Evolutionary conservation across 768 basidiomycete genomes (phyloP).

Genomic region (Phaeotremella skinneri): DNA sequence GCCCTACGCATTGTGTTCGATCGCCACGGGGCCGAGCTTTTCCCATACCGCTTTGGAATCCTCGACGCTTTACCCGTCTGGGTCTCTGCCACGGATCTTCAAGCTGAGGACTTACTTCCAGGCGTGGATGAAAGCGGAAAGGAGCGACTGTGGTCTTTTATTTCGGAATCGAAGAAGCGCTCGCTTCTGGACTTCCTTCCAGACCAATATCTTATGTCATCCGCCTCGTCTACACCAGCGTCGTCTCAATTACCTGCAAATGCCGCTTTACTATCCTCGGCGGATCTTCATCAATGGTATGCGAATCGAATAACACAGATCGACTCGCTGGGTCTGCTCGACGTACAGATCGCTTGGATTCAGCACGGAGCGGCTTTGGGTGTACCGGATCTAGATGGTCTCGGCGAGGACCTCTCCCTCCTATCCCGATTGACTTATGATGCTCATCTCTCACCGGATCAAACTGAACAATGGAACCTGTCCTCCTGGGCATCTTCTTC

Average conservation of each 20-base stretch:
- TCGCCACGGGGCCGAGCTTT: slow-evolving; percentile 62
- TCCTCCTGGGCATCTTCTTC: slow-evolving; percentile 68
- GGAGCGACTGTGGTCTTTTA: slow-evolving; percentile 6
- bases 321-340: slow-evolving; percentile 71
- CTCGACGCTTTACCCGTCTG: slow-evolving; percentile 74
- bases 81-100: slow-evolving; percentile 58
- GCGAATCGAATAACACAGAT: slow-evolving; percentile 62
- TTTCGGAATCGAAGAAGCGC: not conserved
- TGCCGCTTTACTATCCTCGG: slow-evolving; percentile 51
- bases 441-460: slow-evolving; percentile 38
- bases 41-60: slow-evolving; percentile 68
- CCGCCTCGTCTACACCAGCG: not conserved
- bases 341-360: slow-evolving; percentile 71
- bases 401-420: slow-evolving; percentile 88
- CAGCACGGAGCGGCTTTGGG: slow-evolving; percentile 84
- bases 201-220: not conserved
- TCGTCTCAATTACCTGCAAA: not conserved
- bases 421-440: slow-evolving; percentile 86
- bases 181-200: not conserved
- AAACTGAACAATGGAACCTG: slow-evolving; percentile 69
- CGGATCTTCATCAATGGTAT: slow-evolving; percentile 73
- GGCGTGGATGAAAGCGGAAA: slow-evolving; percentile 10
- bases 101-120: slow-evolving; percentile 20
- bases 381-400: slow-evolving; percentile 70
- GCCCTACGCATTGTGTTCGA: slow-evolving; percentile 62